Evolutionary conservation across 2,329 filamentous ascomycete species (phyloP), one percentile per base, ranked within the genome.

Genomic region (Trichoderma asperellum): DNA sequence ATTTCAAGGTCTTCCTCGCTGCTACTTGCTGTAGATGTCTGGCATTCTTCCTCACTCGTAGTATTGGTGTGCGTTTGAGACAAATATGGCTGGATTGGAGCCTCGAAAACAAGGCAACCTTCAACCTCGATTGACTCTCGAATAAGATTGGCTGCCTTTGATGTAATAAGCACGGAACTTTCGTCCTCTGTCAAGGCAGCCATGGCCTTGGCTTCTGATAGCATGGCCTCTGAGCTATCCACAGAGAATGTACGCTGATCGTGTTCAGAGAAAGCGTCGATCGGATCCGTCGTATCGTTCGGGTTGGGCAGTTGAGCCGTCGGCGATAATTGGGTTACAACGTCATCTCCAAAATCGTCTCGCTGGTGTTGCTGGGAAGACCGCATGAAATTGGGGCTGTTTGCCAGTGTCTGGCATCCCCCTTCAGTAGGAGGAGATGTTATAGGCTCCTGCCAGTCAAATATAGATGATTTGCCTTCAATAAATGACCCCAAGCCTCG

Each of bases 111-210:
- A 1, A 77, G 40, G n/a, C 76, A 76, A 0, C 82, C 82, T 18
- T 82, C 80, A 0, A 80, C 76, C 16, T 81, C 79, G 4, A 85
- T 74, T 0, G 81, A 79, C 35, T 83, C 76, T 1, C 80, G 74
- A 8, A 85, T 76, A 2, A 85, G 76, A 27, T 79, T 79, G 14
- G 83, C 81, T 11, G 83, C 84, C 27, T 81, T 82, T 0, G 79
- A 79, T 59, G 84, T 83, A 2, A 83, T 73, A 5, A 74, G 59
- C 0, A 59, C 35, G 4, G 71, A 47, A 63, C 69, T 62, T 68
- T 61, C 11, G 32, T 65, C 29, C 1, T 70, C 66, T 29, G 67
- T 40, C n/a, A 21, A 56, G 8, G 35, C 60, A 53, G 18, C 59
- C 16, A 58, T 56, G 8, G 11, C 56, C 18, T 62, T 70, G 5